phyloP scores from a whole-genome alignment of 179 eudicot species.

The Sideroxylon spinosum region DNA sequence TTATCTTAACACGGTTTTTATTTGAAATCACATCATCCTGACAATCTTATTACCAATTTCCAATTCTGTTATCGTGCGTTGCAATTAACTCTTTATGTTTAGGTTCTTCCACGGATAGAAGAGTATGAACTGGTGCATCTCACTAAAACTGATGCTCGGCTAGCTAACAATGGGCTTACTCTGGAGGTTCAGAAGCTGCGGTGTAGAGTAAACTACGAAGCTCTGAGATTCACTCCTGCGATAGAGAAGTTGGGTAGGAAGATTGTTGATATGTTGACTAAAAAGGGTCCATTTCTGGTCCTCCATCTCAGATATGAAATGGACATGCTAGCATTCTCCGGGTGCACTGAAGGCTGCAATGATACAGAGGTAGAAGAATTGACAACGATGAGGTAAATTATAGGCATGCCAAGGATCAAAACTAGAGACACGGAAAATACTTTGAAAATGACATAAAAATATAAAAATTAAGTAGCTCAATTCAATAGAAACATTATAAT shows the following conservation, averaged over 20 bases:
- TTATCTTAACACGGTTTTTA: slow-evolving; percentile 23
- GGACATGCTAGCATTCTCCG: slow-evolving; percentile 48
- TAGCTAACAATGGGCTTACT: slow-evolving; percentile 33
- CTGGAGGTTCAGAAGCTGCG: slow-evolving; percentile 25
- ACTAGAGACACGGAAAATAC: too few species aligned
- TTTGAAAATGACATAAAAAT: too few species aligned
- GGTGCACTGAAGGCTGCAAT: slow-evolving; percentile 38
- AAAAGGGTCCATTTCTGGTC: slow-evolving; percentile 31
- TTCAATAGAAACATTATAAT: too few species aligned
- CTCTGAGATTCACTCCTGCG: slow-evolving; percentile 23
- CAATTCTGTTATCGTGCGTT: background rate
- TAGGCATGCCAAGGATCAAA: too few species aligned
- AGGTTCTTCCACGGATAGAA: slow-evolving; percentile 28
- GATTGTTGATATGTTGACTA: slow-evolving; percentile 26
- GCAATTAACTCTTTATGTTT: background rate
- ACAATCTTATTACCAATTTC: too few species aligned
- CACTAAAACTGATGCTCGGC: slow-evolving; percentile 30
- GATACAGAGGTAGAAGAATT: slow-evolving; percentile 28
- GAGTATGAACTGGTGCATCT: slow-evolving; percentile 30
- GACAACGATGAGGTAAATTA: slow-evolving; percentile 34
- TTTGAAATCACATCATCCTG: too few species aligned
- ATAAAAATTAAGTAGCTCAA: too few species aligned
- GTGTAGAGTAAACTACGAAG: background rate
- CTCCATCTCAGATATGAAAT: slow-evolving; percentile 40
- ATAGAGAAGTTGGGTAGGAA: slow-evolving; percentile 32